Percentiles rank a stretch among this genome's conserved stretches.
Conservation (phyloP, 2,329 filamentous ascomycete species). For the Aspergillus neoniger region DNA sequence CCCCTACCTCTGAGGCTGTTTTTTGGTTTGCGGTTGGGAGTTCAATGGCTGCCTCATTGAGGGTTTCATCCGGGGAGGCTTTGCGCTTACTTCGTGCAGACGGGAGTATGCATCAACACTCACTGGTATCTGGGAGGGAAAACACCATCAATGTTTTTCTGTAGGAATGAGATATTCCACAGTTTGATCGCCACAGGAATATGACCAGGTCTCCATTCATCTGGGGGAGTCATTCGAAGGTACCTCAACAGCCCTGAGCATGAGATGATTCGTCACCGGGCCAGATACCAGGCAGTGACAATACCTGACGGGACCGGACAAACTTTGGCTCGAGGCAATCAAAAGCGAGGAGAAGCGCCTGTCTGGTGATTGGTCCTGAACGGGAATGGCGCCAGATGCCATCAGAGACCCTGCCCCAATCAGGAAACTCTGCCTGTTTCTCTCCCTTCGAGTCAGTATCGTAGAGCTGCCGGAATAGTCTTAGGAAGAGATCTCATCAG, state of each 20-base stretch:
- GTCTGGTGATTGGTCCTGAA: conserved; percentile 25
- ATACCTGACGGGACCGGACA: conserved; percentile 9
- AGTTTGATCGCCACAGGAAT: neutral
- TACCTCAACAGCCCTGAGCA: too few relatives aligned
- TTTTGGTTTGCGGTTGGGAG: neutral
- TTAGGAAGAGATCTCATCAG: neutral
- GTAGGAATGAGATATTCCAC: neutral
- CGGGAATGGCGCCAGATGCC: conserved; percentile 17
- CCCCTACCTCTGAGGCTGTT: neutral
- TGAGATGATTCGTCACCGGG: neutral
- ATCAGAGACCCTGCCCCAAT: neutral
- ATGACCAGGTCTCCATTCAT: neutral
- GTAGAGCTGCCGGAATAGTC: neutral
- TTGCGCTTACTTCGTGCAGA: too few relatives aligned
- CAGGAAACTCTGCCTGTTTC: conserved; percentile 1
- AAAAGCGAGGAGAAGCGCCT: conserved; percentile 16
- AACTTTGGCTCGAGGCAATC: conserved; percentile 7
- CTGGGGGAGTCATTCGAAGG: neutral
- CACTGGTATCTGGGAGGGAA: too few relatives aligned
- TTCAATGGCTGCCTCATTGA: neutral
- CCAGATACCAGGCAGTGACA: conserved; percentile 11
- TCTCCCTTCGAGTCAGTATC: neutral
- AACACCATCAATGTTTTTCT: too few relatives aligned
- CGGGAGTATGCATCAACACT: too few relatives aligned
- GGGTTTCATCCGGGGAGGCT: neutral